Evolutionary conservation across 108 stramenopile species (phyloP).

Genomic region (Skeletonema marinoi): DNA sequence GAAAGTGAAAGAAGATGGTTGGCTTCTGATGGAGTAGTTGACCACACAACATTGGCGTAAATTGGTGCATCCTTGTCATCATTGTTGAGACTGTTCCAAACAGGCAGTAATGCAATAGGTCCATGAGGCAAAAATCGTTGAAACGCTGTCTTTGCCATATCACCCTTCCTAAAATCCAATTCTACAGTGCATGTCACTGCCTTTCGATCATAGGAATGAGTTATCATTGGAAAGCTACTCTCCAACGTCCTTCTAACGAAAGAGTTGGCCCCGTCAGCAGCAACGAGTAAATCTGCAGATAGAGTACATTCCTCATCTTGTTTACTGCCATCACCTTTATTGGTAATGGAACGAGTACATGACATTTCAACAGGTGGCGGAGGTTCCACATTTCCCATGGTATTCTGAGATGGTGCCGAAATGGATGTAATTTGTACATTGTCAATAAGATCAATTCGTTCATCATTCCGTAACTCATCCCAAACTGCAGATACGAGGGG

Average conservation of each 20-base stretch:
- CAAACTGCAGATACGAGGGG: constrained; percentile 62
- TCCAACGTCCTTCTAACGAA: constrained; percentile 58
- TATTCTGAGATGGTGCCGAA: constrained; percentile 23
- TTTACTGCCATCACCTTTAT: not conserved
- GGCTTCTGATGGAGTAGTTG: constrained; percentile 67
- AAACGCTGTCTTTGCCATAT: constrained; percentile 62
- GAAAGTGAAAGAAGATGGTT: constrained; percentile 43
- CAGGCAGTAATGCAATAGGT: constrained; percentile 81
- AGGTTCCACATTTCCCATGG: constrained; percentile 31
- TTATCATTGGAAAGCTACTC: constrained; percentile 46
- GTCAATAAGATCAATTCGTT: constrained; percentile 48
- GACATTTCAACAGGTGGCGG: constrained; percentile 29
- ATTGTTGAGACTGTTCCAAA: constrained; percentile 44
- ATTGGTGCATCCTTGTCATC: constrained; percentile 1
- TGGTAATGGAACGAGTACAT: not conserved
- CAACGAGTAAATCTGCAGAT: constrained; percentile 63
- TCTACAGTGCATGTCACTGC: constrained; percentile 84
- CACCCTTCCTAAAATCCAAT: constrained; percentile 39
- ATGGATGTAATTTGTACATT: constrained; percentile 36
- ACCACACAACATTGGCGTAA: constrained; percentile 89
- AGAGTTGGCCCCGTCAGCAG: constrained; percentile 85
- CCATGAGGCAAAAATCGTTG: constrained; percentile 76
- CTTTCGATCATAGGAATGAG: constrained; percentile 62
- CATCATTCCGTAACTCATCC: constrained; percentile 54
- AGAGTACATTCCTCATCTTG: constrained; percentile 15